Evolutionary conservation across 1,139 yeast genomes (phyloP).

Genomic region (Candida labiduridarum): DNA sequence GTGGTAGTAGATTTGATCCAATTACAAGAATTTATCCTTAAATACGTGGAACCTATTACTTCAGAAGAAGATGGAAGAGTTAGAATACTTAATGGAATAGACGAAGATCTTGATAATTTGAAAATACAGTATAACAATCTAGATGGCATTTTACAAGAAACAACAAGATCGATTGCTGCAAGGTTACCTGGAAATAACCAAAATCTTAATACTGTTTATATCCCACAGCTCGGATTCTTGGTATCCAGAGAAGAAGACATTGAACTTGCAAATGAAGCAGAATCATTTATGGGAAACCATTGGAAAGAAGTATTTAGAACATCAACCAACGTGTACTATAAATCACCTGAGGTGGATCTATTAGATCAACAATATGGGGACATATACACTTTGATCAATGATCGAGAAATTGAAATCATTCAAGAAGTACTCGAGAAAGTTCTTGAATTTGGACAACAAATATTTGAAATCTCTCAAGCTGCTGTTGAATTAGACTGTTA

Average conservation of each 20-base stretch:
- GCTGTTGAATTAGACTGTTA: conserved; percentile 42
- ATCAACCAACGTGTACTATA: conserved; percentile 35
- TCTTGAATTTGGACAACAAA: conserved; percentile 15
- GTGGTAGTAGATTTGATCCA: conserved; percentile 13
- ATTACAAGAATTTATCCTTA: conserved; percentile 15
- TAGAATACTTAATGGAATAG: conserved; percentile 29
- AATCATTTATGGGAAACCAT: conserved; percentile 2
- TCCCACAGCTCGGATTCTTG: conserved; percentile 49
- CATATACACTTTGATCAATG: conserved; percentile 38
- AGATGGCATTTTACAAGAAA: conserved; percentile 27
- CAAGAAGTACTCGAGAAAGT: conserved; percentile 32
- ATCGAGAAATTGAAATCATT: conserved; percentile 44
- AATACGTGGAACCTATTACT: conserved; percentile 34
- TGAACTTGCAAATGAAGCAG: neutral
- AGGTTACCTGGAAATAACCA: conserved; percentile 15
- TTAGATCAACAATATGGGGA: conserved; percentile 45
- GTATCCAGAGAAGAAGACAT: conserved; percentile 21
- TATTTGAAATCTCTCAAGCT: conserved; percentile 20
- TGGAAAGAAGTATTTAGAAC: conserved; percentile 46
- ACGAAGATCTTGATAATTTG: conserved; percentile 31
- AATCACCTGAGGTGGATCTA: conserved; percentile 26
- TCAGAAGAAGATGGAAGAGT: conserved; percentile 32
- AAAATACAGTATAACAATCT: conserved; percentile 33
- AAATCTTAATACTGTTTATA: conserved; percentile 37
- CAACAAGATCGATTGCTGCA: conserved; percentile 13